Conservation (phyloP, 2,329 filamentous ascomycete genomes). For the Erysiphe neolycopersici region DNA sequence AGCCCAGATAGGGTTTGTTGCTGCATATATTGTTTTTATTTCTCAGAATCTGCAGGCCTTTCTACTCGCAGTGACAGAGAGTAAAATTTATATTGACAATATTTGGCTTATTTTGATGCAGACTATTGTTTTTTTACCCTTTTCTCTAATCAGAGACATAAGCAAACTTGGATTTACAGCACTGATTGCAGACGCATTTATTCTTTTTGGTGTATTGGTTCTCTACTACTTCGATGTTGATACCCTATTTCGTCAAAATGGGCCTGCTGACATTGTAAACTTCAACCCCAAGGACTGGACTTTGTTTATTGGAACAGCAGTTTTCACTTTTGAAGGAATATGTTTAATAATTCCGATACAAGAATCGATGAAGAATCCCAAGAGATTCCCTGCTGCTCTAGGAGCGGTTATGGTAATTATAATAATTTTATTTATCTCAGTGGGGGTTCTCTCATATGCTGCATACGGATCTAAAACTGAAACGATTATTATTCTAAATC, state of each 20-base stretch:
- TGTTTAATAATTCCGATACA: conserved; percentile 96
- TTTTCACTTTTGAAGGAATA: conserved; percentile 96
- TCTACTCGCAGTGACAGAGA: conserved; percentile 71
- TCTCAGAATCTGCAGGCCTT: conserved; percentile 90
- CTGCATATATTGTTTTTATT: conserved; percentile 91
- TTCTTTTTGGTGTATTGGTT: conserved; percentile 73
- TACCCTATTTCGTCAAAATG: conserved; percentile 46
- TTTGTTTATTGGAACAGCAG: conserved; percentile 91
- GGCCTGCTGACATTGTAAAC: conserved; percentile 59
- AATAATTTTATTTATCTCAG: conserved; percentile 66
- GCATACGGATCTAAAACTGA: conserved; percentile 88
- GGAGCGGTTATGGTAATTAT: conserved; percentile 86
- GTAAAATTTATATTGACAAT: conserved; percentile 62
- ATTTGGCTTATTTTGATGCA: conserved; percentile 82
- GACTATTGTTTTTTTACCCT: conserved; percentile 79
- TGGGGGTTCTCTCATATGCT: conserved; percentile 83
- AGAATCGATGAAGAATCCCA: conserved; percentile 77
- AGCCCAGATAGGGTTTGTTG: conserved; percentile 84
- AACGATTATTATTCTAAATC: conserved; percentile 85
- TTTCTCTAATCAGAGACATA: conserved; percentile 86
- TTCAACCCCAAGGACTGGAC: conserved; percentile 92
- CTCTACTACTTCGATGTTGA: conserved; percentile 87
- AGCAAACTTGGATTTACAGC: conserved; percentile 92
- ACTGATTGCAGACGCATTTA: conserved; percentile 79
- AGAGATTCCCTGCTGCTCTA: conserved; percentile 75